A percentile compares a stretch with the other conserved stretches of the same genome.
phyloP scores from a whole-genome alignment of 2,329 filamentous ascomycete genomes.

The Ophiostoma sp. region DNA sequence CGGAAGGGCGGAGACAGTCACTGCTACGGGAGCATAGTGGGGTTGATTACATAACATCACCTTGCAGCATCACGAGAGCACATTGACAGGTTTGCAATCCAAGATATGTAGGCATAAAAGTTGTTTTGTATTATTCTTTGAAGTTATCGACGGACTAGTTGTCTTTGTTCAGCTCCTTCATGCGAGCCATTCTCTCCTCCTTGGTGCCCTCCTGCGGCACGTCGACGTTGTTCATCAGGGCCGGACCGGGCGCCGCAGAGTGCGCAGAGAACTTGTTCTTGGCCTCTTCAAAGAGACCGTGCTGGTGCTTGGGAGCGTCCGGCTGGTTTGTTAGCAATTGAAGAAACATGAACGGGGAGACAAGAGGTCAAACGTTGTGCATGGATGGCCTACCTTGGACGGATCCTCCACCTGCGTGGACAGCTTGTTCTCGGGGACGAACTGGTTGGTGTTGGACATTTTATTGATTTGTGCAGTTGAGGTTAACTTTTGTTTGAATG shows the following conservation, averaged over 20 bases:
- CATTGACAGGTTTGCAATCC: not conserved
- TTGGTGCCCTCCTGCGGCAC: slow-evolving; percentile 56
- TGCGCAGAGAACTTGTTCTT: slow-evolving; percentile 48
- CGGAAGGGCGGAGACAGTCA: too few relatives aligned
- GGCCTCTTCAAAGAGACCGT: slow-evolving; percentile 37
- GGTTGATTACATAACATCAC: slow-evolving; percentile 11
- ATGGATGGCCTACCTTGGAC: slow-evolving; percentile 28
- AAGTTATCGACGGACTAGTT: not conserved
- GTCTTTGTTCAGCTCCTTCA: slow-evolving; percentile 59
- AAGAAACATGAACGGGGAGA: not conserved
- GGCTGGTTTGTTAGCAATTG: slow-evolving; percentile 22
- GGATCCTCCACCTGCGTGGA: slow-evolving; percentile 30
- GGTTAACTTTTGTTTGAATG: not conserved
- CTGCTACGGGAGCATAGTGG: slow-evolving; percentile 9
- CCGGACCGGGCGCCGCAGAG: slow-evolving; percentile 55
- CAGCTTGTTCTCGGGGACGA: slow-evolving; percentile 28
- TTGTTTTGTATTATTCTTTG: not conserved
- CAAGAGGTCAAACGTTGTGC: not conserved
- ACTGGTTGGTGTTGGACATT: slow-evolving; percentile 27
- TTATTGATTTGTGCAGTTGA: not conserved
- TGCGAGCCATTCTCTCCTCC: slow-evolving; percentile 62
- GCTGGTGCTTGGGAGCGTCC: slow-evolving; percentile 31
- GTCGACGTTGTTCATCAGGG: slow-evolving; percentile 49
- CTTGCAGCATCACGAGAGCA: slow-evolving; percentile 12
- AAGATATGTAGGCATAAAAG: not conserved